These are phyloP conservation scores for Collybia sp. DNA, from an alignment of 768 basidiomycete species.

Conservation along the genomic window DNA sequence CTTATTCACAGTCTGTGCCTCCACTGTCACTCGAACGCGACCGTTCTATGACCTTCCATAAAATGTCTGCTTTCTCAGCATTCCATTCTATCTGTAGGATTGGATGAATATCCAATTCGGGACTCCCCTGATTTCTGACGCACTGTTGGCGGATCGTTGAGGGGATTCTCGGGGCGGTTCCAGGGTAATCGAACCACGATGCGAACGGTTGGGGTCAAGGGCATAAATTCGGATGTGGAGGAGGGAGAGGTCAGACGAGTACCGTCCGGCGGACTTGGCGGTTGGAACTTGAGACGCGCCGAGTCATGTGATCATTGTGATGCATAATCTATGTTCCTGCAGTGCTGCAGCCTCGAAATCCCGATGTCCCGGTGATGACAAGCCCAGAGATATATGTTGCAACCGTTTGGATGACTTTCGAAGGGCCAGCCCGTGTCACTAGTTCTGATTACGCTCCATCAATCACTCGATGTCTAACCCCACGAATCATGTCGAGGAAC, in stretches of 20 bases:
- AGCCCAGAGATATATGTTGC: no score
- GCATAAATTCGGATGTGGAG: conserved; percentile 15
- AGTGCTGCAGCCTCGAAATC: no score
- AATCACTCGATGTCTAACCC: no score
- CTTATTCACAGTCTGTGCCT: conserved; percentile 71
- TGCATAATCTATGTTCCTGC: no score
- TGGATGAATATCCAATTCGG: conserved; percentile 1
- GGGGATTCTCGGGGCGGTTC: conserved; percentile 68
- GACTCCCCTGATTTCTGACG: conserved; percentile 18
- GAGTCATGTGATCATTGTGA: no score
- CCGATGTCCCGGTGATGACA: no score
- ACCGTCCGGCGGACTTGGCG: background rate
- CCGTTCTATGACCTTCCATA: conserved; percentile 85
- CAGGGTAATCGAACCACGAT: conserved; percentile 79
- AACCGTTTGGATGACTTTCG: no score
- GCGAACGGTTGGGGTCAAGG: conserved; percentile 40
- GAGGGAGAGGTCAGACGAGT: background rate
- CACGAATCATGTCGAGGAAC: conserved; percentile 19
- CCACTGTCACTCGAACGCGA: conserved; percentile 69
- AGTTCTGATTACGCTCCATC: no score
- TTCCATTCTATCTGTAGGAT: conserved; percentile 75
- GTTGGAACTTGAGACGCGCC: background rate
- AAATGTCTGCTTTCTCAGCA: conserved; percentile 73
- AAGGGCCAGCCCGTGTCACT: no score
- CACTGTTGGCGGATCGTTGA: conserved; percentile 65